Evolutionary conservation across 345 rosid genomes (phyloP), one percentile per base, ranked within the genome.

Genomic region (Arabidopsis thaliana): DNA sequence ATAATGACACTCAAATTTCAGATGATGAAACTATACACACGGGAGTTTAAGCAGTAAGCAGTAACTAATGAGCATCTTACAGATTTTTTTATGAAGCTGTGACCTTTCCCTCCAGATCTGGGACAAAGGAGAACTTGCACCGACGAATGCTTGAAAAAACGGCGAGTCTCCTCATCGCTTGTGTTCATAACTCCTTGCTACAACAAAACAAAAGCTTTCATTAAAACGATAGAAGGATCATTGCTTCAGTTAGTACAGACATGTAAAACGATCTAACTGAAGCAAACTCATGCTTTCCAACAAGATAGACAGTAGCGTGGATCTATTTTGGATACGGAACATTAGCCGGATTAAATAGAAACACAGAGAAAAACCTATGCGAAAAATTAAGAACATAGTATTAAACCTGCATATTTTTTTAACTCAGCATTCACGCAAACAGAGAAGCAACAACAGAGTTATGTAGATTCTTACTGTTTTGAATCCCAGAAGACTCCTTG

Each of bases 81-180:
- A 90, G 84, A 84, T 51, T 89, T 85, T 83, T 86, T 91, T 3
- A 81, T 59, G 77, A 86, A 93, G 83, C 98, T 93, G 84, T 89
- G 88, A 69, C 98, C 97, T 87, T 82, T 86, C 44, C 87, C 92
- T 4, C 85, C 93, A 73, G 96, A 85, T 56, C 98, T 86, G 23
- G 98, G 96, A 75, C 97, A 93, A 75, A 91, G 97, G 50, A 91
- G 75, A 65, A 93, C 91, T 77, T 91, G 93, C 73, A 93, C 97
- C 0, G 98, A 89, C 2, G 98, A 93, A 75, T 88, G 88, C 85
- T 89, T 91, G 85, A 93, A 91, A 57, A 89, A 93, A 42, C 67
- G 89, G 59, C 93, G 96, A 62, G 97, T 93, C 82, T 84, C 91
- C 79, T 93, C 98, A 80, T 93, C 98, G 49, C 81, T 80, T 49